phyloP scores from a whole-genome alignment of 129 eudicot species.

The Scalesia atractyloides region DNA sequence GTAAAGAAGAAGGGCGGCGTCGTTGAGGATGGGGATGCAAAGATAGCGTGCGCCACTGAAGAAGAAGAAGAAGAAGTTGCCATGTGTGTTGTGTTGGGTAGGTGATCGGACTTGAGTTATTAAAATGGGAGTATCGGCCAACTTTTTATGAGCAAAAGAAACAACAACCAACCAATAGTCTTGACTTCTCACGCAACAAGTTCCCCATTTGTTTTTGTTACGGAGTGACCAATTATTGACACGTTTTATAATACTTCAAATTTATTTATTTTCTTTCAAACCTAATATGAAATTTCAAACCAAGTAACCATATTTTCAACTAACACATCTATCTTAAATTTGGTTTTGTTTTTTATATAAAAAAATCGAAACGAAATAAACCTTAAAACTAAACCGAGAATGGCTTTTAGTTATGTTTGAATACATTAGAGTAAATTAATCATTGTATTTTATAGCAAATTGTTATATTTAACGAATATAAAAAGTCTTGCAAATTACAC shows the following conservation, averaged over 20 bases:
- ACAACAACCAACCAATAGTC: constrained; percentile 8
- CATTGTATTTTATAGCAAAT: too few relatives aligned
- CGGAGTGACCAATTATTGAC: constrained; percentile 10
- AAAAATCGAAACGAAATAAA: too few relatives aligned
- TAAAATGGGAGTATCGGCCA: constrained; percentile 5
- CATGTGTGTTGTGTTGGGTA: background rate
- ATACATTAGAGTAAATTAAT: too few relatives aligned
- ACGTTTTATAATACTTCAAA: constrained; percentile 1
- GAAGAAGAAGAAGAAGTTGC: constrained; percentile 1
- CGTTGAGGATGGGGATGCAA: constrained; percentile 18
- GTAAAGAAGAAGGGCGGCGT: constrained; percentile 22
- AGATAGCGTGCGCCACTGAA: constrained; percentile 20
- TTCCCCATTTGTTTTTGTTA: background rate
- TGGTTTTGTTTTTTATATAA: too few relatives aligned
- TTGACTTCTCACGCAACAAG: constrained; percentile 29
- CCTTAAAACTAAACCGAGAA: background rate
- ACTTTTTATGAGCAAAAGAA: constrained; percentile 5
- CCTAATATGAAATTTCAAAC: background rate
- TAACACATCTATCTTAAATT: too few relatives aligned
- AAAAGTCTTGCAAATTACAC: too few relatives aligned
- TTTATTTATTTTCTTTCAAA: too few relatives aligned
- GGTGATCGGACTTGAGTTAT: constrained; percentile 39
- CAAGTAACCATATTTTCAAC: background rate
- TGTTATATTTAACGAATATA: too few relatives aligned
- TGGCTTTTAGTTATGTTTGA: too few relatives aligned